These are phyloP conservation scores for Tolypocladium nubicola DNA, from an alignment of 2,329 filamentous ascomycete genomes.

Conservation along the genomic window DNA sequence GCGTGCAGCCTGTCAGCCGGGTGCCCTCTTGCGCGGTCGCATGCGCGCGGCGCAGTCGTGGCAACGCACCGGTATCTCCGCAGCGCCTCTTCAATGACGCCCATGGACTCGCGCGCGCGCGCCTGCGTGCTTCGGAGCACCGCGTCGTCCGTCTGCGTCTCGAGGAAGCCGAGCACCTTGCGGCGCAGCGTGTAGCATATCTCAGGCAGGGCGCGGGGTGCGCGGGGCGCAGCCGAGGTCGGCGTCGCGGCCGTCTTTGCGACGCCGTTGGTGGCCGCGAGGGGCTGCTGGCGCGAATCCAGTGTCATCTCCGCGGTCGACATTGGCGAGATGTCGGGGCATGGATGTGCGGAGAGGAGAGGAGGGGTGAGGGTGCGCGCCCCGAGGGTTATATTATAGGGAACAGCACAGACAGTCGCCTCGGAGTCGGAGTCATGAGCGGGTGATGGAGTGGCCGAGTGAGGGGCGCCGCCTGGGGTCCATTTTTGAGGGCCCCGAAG, in stretches of 20 bases:
- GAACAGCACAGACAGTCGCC: neutral
- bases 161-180: slow-evolving; percentile 57
- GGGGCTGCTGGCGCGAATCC: neutral
- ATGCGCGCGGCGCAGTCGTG: neutral
- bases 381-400: neutral
- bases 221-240: neutral
- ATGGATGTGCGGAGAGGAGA: too few relatives aligned
- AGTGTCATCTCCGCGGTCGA: neutral
- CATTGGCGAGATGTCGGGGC: neutral
- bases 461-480: neutral
- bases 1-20: slow-evolving; percentile 5
- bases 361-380: neutral
- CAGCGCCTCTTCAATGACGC: slow-evolving; percentile 66
- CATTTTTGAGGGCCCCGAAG: neutral
- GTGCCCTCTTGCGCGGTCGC: neutral
- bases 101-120: slow-evolving; percentile 63
- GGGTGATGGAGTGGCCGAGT: neutral
- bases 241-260: neutral
- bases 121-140: slow-evolving; percentile 56
- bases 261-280: neutral
- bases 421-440: neutral
- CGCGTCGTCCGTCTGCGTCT: slow-evolving; percentile 41
- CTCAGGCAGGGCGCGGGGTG: slow-evolving; percentile 18
- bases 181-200: slow-evolving; percentile 43
- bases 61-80: slow-evolving; percentile 57